phyloP scores from a whole-genome alignment of 2,329 filamentous ascomycete genomes.

The Trichoderma sp. region DNA sequence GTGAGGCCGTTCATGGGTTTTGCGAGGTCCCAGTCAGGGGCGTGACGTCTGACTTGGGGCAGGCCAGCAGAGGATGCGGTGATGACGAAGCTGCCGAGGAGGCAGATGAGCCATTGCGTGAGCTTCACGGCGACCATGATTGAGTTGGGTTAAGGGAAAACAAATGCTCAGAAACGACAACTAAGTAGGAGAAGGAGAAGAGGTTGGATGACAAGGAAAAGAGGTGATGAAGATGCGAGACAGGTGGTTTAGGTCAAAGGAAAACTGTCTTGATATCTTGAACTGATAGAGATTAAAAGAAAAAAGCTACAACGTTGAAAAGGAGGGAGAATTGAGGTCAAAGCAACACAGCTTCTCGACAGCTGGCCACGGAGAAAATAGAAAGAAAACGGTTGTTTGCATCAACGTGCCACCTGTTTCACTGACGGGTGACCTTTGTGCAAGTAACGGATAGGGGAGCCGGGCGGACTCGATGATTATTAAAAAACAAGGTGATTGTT shows the following conservation, averaged over 20 bases:
- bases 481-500: not conserved
- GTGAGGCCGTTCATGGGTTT: conserved; percentile 38
- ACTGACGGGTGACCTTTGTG: not conserved
- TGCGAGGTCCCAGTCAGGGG: conserved; percentile 33
- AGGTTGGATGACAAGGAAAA: not conserved
- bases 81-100: conserved; percentile 17
- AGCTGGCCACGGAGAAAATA: not conserved
- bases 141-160: not conserved
- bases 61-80: not conserved
- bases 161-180: not conserved
- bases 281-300: not conserved
- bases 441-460: not conserved
- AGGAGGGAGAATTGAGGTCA: not conserved
- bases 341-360: not conserved
- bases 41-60: conserved; percentile 14
- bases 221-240: not conserved
- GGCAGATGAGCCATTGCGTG: not conserved
- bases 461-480: not conserved
- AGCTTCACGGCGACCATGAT: not conserved
- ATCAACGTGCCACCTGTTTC: not conserved
- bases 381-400: not conserved
- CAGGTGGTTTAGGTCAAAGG: not conserved
- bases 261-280: not conserved
- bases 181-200: not conserved
- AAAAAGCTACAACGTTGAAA: not conserved